Base-by-base conservation (phyloP, 2,329 filamentous ascomycete genomes). In the Teratosphaeria epicoccoides region DNA sequence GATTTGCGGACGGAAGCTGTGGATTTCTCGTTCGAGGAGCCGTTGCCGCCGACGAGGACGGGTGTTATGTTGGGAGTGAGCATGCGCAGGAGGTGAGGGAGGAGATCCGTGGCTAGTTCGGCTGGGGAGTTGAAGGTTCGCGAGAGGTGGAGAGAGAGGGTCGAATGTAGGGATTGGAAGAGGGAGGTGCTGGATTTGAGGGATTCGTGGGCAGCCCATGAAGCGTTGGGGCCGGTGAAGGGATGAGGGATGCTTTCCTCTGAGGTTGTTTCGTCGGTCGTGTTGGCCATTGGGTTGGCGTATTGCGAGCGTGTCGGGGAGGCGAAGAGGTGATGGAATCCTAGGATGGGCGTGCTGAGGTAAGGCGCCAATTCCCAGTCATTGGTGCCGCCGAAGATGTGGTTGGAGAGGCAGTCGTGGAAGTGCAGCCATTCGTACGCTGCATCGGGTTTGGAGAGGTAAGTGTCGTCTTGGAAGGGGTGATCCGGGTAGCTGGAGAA, bases 401-500 rank as follows among this genome's bases (percentile, higher is more conserved):
- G 82, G 0, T 84, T 83, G 23, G 88, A 88, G 56, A 95, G 83
- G 0, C 76, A 74, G 62, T 97, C 93, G 68, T 96, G 87, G 69
- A 98, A 97, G 67, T 94, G 77, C 51, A 98, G 79, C 93, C 93
- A 98, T 63, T 96, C 91, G 68, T 95, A 95, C 0, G 88, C 88
- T 1, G 79, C 73, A 58, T 85, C 83, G 0, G 94, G 94, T 65
- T 98, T 98, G 28, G 84, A 87, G 26, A 98, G 81, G 59, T 88
- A 85, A 0, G 84, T 85, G 68, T 98, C 93, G 66, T 98, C 93
- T 71, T 96, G 94, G 70, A 86, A 98, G 20, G 89, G 83, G 60
- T 89, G 87, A 43, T 81, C 82, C 0, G 91, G 89, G 67, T 95
- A 98, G 58, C 86, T 80, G 22, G 85, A 76, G 64, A 96, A 95